A percentile compares a stretch with the other conserved stretches of the same genome.
These are phyloP conservation scores for Phlegmacium glaucopus DNA, from an alignment of 768 basidiomycete species.

Conservation along the genomic window DNA sequence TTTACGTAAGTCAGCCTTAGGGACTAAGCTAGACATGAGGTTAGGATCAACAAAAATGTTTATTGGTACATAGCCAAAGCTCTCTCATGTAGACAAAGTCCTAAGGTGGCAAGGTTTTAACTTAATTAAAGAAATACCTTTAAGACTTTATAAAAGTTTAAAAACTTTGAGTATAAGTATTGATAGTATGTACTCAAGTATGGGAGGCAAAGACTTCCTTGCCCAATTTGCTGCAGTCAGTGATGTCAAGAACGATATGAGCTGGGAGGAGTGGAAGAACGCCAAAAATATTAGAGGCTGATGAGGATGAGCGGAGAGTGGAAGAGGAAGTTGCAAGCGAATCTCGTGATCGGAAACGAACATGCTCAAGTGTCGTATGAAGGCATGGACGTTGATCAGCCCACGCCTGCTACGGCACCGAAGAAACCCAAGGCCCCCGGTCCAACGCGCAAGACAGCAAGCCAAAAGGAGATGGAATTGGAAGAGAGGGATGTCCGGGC, in stretches of 20 bases:
- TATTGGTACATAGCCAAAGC: too few species aligned
- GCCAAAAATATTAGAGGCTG: conserved; percentile 79
- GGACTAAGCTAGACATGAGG: too few species aligned
- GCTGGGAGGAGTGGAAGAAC: conserved; percentile 96
- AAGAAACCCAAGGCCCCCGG: conserved; percentile 78
- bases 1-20: too few species aligned
- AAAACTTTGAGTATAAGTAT: too few species aligned
- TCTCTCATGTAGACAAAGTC: too few species aligned
- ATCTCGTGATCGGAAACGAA: conserved; percentile 63
- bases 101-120: too few species aligned
- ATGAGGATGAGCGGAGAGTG: conserved; percentile 71
- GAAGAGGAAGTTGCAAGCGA: conserved; percentile 71
- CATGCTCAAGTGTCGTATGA: conserved; percentile 88
- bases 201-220: conserved; percentile 97
- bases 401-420: conserved; percentile 52
- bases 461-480: conserved; percentile 93
- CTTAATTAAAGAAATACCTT: too few species aligned
- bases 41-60: too few species aligned
- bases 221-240: conserved; percentile 94
- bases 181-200: too few species aligned
- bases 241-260: conserved; percentile 98
- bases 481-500: conserved; percentile 97
- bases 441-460: conserved; percentile 82
- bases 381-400: conserved; percentile 88
- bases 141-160: too few species aligned